Evolutionary conservation across 441 rosid genomes (phyloP), one percentile per base, ranked within the genome.

Genomic region (Euphorbia schlechtendalii): DNA sequence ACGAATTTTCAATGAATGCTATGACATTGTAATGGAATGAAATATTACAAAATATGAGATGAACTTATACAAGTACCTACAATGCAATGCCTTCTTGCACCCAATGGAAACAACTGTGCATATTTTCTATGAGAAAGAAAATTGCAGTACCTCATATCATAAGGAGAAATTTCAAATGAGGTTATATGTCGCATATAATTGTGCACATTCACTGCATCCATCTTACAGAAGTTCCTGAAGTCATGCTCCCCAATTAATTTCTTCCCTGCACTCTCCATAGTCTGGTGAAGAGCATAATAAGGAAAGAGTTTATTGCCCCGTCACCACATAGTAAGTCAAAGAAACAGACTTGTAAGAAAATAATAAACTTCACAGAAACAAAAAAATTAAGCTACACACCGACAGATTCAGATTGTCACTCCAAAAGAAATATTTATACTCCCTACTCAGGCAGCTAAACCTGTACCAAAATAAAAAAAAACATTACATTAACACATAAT

Each of bases 201-300:
- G 76, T 88, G 97, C 61, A 90, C 96, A 71, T 93, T 88, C 61
- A 73, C 83, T 25, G 89, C 98, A 75, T 93, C 98, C 97, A 90
- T 90, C 87, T 90, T 90, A 67, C 98, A 90, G 59, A 93, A 93
- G 79, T 88, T 93, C 63, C 91, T 81, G 83, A 90, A 93, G 75
- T 93, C 90, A 65, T 93, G 97, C 61, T 88, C 95, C 59, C 97
- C 97, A 7, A 93, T 54, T 56, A 93, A 82, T 75, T 85, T 93
- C 78, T 84, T 80, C 25, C 89, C 87, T 3, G 92, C 97, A 70
- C 65, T 77, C 80, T 84, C 90, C 96, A 93, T 93, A 71, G 80
- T 85, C 96, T 90, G 70, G 67, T 41, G 61, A 59, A 71, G 75
- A 64, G 63, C 3, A 66, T 5, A 63, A 65, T 4, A 55, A 66